Percentiles rank a stretch among this genome's conserved stretches.
Evolutionary conservation across 306 rosid genomes (phyloP).

Genomic region (Boehmeria nivea): DNA sequence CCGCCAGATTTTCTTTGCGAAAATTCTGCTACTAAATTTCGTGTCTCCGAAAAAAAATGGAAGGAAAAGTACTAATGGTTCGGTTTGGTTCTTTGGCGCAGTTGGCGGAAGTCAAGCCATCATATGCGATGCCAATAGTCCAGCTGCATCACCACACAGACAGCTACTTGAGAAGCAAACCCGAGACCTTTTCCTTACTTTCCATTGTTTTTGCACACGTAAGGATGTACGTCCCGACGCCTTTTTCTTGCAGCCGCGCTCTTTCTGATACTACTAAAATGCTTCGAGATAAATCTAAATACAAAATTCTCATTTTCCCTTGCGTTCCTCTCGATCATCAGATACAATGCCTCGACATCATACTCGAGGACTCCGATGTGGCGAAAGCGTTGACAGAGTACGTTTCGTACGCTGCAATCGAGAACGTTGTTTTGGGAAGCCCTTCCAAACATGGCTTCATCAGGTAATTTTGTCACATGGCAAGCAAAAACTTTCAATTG

Average conservation of each 20-base stretch:
- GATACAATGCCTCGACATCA: slow-evolving; percentile 82
- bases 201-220: slow-evolving; percentile 93
- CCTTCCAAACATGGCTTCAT: slow-evolving; percentile 78
- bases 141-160: slow-evolving; percentile 41
- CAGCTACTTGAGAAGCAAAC: slow-evolving; percentile 44
- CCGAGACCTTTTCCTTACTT: slow-evolving; percentile 60
- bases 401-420: slow-evolving; percentile 70
- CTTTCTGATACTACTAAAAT: too few relatives aligned
- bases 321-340: slow-evolving; percentile 31
- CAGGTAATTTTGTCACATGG: slow-evolving; percentile 52
- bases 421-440: slow-evolving; percentile 69
- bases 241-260: too few relatives aligned
- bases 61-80: neutral
- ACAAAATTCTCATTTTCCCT: neutral
- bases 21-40: too few relatives aligned
- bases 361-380: slow-evolving; percentile 73
- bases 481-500: too few relatives aligned
- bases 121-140: slow-evolving; percentile 33
- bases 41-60: neutral
- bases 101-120: slow-evolving; percentile 47
- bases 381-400: slow-evolving; percentile 73
- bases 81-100: neutral
- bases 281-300: too few relatives aligned
- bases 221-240: slow-evolving; percentile 54
- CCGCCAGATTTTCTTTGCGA: too few relatives aligned